These are phyloP conservation scores for Eucalyptus regnans DNA, from an alignment of 345 rosid genomes.

Conservation along the genomic window DNA sequence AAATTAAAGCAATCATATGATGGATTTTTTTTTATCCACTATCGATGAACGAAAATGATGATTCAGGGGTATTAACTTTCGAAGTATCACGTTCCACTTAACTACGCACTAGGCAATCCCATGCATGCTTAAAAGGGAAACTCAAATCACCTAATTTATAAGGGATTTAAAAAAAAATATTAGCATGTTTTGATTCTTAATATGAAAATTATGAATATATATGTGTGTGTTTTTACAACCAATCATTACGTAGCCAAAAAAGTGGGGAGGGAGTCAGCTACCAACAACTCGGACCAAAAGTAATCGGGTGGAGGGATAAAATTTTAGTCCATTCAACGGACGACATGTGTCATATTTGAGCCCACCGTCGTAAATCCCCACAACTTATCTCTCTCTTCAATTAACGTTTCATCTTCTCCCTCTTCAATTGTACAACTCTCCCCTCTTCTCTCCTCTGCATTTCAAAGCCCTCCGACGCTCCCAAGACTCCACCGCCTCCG, in stretches of 20 bases:
- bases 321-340: too few relatives aligned
- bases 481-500: too few relatives aligned
- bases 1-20: neutral
- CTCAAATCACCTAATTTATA: neutral
- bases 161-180: neutral
- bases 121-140: neutral
- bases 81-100: neutral
- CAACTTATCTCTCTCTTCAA: too few relatives aligned
- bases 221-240: neutral
- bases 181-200: neutral
- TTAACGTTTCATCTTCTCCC: too few relatives aligned
- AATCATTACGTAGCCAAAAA: neutral
- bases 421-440: too few relatives aligned
- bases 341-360: too few relatives aligned
- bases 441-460: too few relatives aligned
- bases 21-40: neutral
- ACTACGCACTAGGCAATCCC: neutral
- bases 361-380: too few relatives aligned
- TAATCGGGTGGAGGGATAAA: too few relatives aligned
- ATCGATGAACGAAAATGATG: neutral
- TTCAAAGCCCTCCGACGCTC: too few relatives aligned
- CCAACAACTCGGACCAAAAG: neutral
- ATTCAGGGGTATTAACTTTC: neutral
- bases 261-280: slow-evolving; percentile 12
- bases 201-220: neutral